Evolutionary conservation across 106 monocot species (phyloP).

Genomic region (Dioscorea dumetorum): DNA sequence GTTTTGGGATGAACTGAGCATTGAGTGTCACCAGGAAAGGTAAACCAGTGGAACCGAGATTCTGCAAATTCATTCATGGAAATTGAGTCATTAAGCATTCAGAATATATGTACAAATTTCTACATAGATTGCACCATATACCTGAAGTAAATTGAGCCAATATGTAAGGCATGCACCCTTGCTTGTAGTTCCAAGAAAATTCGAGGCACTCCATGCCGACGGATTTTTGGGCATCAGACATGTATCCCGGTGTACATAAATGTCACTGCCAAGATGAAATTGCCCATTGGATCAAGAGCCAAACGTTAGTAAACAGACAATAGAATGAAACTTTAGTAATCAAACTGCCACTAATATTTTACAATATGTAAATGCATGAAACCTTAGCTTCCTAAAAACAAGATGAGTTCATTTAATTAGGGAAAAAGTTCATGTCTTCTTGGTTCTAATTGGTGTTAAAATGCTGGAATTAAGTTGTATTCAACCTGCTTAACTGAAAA

Average conservation of each 20-base stretch:
- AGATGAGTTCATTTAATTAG: too few relatives aligned
- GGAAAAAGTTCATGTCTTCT: too few relatives aligned
- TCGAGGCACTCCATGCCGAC: constrained; percentile 96
- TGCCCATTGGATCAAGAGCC: too few relatives aligned
- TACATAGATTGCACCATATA: constrained; percentile 2
- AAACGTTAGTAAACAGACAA: neutral
- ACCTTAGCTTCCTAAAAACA: too few relatives aligned
- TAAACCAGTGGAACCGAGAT: constrained; percentile 30
- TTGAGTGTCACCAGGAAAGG: constrained; percentile 86
- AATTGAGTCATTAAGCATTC: neutral
- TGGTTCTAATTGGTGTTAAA: too few relatives aligned
- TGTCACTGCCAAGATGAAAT: constrained; percentile 37
- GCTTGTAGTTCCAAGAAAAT: constrained; percentile 71
- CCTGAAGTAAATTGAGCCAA: constrained; percentile 98
- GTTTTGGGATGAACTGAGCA: constrained; percentile 45
- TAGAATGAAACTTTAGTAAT: neutral
- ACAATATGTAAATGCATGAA: neutral
- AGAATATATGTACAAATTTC: neutral
- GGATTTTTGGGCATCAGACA: constrained; percentile 77
- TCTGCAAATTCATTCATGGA: constrained; percentile 32
- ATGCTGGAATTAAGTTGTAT: too few relatives aligned
- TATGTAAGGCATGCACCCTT: constrained; percentile 73
- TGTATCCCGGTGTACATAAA: constrained; percentile 84
- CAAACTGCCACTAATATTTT: neutral
- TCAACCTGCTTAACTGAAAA: too few relatives aligned